Percentiles rank a stretch among this genome's conserved stretches.
phyloP scores from a whole-genome alignment of 2,329 filamentous ascomycete genomes.

The Keithomyces neogunnii region DNA sequence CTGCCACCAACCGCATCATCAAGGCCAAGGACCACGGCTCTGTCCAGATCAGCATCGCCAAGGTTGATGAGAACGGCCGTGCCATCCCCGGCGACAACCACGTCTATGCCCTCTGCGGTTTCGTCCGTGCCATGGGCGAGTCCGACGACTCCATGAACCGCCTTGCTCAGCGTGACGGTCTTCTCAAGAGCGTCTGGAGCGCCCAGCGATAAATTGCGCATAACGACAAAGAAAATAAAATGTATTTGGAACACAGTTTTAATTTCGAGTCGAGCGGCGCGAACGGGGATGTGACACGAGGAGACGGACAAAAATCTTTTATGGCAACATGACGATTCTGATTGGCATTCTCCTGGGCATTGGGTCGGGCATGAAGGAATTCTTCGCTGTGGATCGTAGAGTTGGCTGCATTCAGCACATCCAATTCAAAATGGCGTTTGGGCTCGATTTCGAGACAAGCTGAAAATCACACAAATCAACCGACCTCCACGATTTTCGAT shows the following conservation, averaged over 20 bases:
- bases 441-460: slow-evolving; percentile 35
- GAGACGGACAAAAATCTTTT: not conserved
- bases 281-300: not conserved
- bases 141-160: slow-evolving; percentile 94
- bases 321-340: slow-evolving; percentile 7
- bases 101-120: slow-evolving; percentile 93
- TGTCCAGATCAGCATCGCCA: slow-evolving; percentile 93
- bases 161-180: slow-evolving; percentile 89
- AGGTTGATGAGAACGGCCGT: slow-evolving; percentile 98
- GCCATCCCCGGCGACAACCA: slow-evolving; percentile 92
- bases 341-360: slow-evolving; percentile 15
- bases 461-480: slow-evolving; percentile 11
- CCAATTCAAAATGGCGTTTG: slow-evolving; percentile 36
- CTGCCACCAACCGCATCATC: slow-evolving; percentile 98
- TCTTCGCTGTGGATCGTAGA: slow-evolving; percentile 25
- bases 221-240: slow-evolving; percentile 7
- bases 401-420: slow-evolving; percentile 35
- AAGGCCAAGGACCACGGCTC: slow-evolving; percentile 99
- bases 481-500: not conserved
- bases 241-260: slow-evolving; percentile 9
- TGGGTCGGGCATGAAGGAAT: slow-evolving; percentile 24
- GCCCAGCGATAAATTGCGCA: slow-evolving; percentile 48
- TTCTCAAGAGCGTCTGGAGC: slow-evolving; percentile 96
- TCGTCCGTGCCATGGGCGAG: slow-evolving; percentile 97
- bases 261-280: slow-evolving; percentile 8